Base-by-base conservation (phyloP, 2,329 filamentous ascomycete species). In the Penicillium sp. region DNA sequence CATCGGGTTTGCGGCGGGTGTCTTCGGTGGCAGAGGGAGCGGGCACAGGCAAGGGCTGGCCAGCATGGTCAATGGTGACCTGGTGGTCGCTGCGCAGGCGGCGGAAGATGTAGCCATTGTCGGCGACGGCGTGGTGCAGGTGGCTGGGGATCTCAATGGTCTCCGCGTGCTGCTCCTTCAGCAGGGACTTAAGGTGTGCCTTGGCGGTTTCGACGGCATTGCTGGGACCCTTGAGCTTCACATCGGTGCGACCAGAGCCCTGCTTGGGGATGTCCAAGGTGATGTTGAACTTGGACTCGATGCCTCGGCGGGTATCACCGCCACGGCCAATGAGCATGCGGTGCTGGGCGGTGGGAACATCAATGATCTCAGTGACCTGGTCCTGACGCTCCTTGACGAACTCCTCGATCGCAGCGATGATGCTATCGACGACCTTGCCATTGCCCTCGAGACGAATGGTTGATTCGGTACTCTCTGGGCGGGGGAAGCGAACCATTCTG, bases 21-120 rank as follows among this genome's bases (percentile, higher is more conserved):
- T 79, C 74, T 54, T 76, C 65, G 39, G 83, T 75, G 27, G 76
- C 72, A 9, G 88, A 83, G 76, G 87, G 91, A 36, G 85, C 71
- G 6, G 94, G 94, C 4, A 89, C 79, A 51, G 87, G 79, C 55
- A 89, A 78, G 53, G 87, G 78, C 56, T 94, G 85, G 41, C 92
- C 91, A 51, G 85, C 89, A 70, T 97, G 94, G 72, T 97, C 92
- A 49, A 99, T 89, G 0, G 88, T 94, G 61, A 99, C 91, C 63
- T 90, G 87, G 74, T 90, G 83, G 68, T 97, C 89, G 73, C 86
- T 92, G 61, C 89, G 86, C 39, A 99, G 85, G 66, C 86, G 88
- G 61, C 93, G 90, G 88, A 97, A 97, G 78, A 97, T 89, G 64
- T 91, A 87, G 1, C 93, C 94, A 61, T 93, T 92, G 71, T 96